Percentiles rank a stretch among this genome's conserved stretches.
These are phyloP conservation scores for Trapa bicornis DNA, from an alignment of 345 rosid species.

Conservation along the genomic window DNA sequence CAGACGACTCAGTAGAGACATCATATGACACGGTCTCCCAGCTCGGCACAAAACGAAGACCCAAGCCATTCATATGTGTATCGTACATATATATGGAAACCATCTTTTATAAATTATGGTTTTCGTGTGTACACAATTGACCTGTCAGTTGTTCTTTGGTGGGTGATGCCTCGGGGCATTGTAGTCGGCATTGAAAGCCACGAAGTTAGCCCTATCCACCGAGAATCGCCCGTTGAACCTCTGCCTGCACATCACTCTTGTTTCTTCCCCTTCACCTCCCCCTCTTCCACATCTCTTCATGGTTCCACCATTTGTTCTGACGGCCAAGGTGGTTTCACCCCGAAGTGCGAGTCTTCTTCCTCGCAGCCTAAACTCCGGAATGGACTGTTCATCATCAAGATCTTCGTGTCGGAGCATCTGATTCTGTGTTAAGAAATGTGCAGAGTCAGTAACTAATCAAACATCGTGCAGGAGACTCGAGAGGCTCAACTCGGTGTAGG, in stretches of 20 bases:
- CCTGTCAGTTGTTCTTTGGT: conserved; percentile 45
- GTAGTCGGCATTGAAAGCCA: conserved; percentile 65
- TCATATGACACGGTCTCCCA: background rate
- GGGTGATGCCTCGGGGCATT: conserved; percentile 67
- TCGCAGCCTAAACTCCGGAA: background rate
- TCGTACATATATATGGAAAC: background rate
- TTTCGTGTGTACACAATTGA: background rate
- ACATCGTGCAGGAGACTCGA: too few relatives aligned
- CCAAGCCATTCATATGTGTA: background rate
- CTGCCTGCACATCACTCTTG: background rate
- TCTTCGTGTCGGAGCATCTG: background rate
- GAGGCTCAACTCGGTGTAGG: too few relatives aligned
- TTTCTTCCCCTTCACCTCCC: background rate
- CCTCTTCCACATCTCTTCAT: background rate
- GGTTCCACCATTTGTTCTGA: background rate
- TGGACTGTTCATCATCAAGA: background rate
- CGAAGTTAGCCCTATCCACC: conserved; percentile 32
- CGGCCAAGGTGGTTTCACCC: background rate
- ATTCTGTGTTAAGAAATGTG: background rate
- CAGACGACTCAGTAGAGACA: background rate
- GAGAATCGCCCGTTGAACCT: conserved; percentile 1
- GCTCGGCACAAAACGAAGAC: background rate
- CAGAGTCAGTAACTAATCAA: too few relatives aligned
- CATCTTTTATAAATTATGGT: background rate
- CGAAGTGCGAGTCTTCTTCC: background rate